These are phyloP conservation scores for Ambrosia artemisiifolia DNA, from an alignment of 129 eudicot species.

Conservation along the genomic window DNA sequence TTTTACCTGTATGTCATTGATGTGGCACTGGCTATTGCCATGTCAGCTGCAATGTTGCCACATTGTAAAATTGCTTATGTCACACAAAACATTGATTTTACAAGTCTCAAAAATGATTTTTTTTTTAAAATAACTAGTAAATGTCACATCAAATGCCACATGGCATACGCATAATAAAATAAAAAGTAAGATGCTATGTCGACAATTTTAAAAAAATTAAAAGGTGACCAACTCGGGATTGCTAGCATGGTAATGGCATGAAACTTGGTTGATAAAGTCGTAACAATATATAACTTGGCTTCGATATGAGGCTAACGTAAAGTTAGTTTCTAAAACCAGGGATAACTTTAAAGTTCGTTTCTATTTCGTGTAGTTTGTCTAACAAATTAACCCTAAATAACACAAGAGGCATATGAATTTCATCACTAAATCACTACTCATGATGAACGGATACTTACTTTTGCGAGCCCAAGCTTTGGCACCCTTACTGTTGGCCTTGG, in stretches of 20 bases:
- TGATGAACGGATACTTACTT: conserved; percentile 44
- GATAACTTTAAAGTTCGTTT: neutral
- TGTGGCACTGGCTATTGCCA: too few relatives aligned
- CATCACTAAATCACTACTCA: neutral
- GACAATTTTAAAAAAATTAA: neutral
- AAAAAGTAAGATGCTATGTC: neutral
- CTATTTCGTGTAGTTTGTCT: neutral
- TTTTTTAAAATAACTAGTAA: neutral
- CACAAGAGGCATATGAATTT: neutral
- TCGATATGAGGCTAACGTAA: neutral
- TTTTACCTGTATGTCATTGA: too few relatives aligned
- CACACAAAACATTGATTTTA: too few relatives aligned
- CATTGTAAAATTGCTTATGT: too few relatives aligned
- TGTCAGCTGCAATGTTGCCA: too few relatives aligned
- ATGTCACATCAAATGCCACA: neutral
- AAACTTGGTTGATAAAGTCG: neutral
- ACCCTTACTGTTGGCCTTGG: conserved; percentile 31
- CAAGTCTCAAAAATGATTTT: too few relatives aligned
- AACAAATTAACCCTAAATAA: neutral
- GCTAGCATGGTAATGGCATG: neutral
- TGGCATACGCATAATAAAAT: neutral
- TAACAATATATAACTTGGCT: neutral
- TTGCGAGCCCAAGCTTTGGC: conserved; percentile 28
- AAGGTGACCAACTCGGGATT: neutral
- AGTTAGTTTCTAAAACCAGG: neutral